A percentile compares a stretch with the other conserved stretches of the same genome.
These are phyloP conservation scores for Penicillium verrucosum DNA, from an alignment of 2,329 filamentous ascomycete genomes.

Conservation along the genomic window DNA sequence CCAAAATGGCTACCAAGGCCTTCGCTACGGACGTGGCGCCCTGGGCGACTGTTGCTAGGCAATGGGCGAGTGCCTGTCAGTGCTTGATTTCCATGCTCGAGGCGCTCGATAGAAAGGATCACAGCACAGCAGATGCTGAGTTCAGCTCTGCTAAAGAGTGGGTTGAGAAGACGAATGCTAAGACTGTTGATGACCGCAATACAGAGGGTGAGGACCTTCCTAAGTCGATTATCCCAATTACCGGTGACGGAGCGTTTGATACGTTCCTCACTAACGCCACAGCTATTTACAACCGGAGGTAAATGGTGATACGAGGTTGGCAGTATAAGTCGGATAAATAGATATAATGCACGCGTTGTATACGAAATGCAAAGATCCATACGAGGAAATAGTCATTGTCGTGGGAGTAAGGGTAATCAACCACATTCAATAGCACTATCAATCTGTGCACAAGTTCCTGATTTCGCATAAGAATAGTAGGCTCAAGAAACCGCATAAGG, in stretches of 20 bases:
- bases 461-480: too few relatives aligned
- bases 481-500: too few relatives aligned
- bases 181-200: slow-evolving; percentile 17
- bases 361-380: neutral
- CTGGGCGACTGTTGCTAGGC: neutral
- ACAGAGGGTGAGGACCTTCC: neutral
- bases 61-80: neutral
- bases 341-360: neutral
- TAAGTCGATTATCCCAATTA: neutral
- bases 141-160: slow-evolving; percentile 14
- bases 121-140: slow-evolving; percentile 14
- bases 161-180: slow-evolving; percentile 19
- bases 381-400: too few relatives aligned
- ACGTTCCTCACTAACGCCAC: neutral
- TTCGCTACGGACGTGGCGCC: neutral
- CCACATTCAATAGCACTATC: too few relatives aligned
- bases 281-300: neutral
- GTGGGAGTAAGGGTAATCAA: too few relatives aligned
- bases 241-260: neutral
- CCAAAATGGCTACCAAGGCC: neutral
- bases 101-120: neutral
- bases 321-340: neutral
- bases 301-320: neutral
- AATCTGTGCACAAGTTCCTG: too few relatives aligned
- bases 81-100: neutral